Evolutionary conservation across 1,284 basidiomycete species (phyloP).

Genomic region (Cystobasidium pallidum): DNA sequence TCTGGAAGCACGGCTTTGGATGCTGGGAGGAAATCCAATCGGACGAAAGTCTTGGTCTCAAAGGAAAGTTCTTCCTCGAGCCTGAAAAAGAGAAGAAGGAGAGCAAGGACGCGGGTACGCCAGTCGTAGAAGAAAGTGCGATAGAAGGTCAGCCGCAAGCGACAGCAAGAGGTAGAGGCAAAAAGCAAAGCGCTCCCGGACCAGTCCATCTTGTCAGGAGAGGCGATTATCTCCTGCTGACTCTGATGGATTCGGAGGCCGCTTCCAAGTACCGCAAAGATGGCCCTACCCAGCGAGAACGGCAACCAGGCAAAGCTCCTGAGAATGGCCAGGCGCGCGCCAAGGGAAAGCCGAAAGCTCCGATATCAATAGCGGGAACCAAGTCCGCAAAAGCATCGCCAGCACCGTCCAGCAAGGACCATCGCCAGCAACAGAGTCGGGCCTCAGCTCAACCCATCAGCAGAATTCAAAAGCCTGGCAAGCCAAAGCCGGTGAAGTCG

Average conservation of each 20-base stretch:
- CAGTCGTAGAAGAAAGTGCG: constrained; percentile 29
- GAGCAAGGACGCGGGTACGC: constrained; percentile 62
- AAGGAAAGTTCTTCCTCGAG: constrained; percentile 65
- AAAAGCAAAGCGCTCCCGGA: constrained; percentile 77
- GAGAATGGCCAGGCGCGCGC: constrained; percentile 22
- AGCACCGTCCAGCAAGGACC: constrained; percentile 53
- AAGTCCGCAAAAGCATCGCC: constrained; percentile 31
- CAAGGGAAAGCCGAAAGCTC: constrained; percentile 23
- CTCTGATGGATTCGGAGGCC: constrained; percentile 69
- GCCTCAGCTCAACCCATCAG: constrained; percentile 53
- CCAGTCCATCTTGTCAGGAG: constrained; percentile 96
- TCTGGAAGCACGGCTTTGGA: constrained; percentile 91
- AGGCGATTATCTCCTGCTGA: constrained; percentile 88
- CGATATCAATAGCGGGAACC: constrained; percentile 11
- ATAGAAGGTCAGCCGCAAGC: constrained; percentile 54
- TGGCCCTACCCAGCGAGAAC: constrained; percentile 42
- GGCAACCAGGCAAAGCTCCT: constrained; percentile 43
- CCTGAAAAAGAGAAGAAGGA: constrained; percentile 77
- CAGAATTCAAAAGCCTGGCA: not conserved
- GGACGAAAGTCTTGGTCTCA: constrained; percentile 78
- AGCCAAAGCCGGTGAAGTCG: constrained; percentile 29
- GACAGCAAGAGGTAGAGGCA: constrained; percentile 50
- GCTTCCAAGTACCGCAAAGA: constrained; percentile 51
- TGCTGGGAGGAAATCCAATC: constrained; percentile 95
- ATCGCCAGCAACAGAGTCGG: constrained; percentile 67